phyloP scores from a whole-genome alignment of 2,329 filamentous ascomycete genomes.

The Drechslerella dactyloides region DNA sequence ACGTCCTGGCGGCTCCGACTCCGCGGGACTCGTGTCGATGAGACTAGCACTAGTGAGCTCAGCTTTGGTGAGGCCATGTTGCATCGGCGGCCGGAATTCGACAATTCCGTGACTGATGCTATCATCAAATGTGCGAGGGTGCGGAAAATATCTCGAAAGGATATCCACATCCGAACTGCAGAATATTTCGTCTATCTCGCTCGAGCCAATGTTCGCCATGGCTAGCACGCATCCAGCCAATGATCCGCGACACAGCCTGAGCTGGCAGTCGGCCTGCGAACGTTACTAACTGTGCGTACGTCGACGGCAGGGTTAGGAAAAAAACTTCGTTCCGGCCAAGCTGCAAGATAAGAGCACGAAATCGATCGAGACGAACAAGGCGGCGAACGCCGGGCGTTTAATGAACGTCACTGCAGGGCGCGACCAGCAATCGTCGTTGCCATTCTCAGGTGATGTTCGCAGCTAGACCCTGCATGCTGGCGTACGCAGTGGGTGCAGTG shows the following conservation, averaged over 20 bases:
- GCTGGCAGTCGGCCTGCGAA: too few relatives aligned
- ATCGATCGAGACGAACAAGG: conserved; percentile 12
- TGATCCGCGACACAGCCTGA: neutral
- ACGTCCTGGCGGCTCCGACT: too few relatives aligned
- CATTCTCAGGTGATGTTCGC: conserved; percentile 44
- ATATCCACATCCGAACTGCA: conserved; percentile 4
- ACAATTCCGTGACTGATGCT: neutral
- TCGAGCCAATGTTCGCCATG: neutral
- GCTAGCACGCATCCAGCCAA: neutral
- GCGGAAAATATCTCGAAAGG: neutral
- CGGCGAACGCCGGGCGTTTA: conserved; percentile 36
- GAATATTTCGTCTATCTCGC: neutral
- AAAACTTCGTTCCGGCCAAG: too few relatives aligned
- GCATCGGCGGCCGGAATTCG: conserved; percentile 1
- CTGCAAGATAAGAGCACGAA: conserved; percentile 40
- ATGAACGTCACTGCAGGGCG: neutral
- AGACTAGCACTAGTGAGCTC: neutral
- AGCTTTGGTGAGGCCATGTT: conserved; percentile 1
- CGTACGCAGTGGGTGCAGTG: too few relatives aligned
- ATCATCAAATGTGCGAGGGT: neutral
- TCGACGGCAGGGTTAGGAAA: too few relatives aligned
- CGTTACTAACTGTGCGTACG: too few relatives aligned
- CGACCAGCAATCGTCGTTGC: neutral
- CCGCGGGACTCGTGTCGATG: too few relatives aligned
- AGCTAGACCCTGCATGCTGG: conserved; percentile 33